These are phyloP conservation scores for Paraphoma sp. DNA, from an alignment of 2,329 filamentous ascomycete species.

Conservation along the genomic window DNA sequence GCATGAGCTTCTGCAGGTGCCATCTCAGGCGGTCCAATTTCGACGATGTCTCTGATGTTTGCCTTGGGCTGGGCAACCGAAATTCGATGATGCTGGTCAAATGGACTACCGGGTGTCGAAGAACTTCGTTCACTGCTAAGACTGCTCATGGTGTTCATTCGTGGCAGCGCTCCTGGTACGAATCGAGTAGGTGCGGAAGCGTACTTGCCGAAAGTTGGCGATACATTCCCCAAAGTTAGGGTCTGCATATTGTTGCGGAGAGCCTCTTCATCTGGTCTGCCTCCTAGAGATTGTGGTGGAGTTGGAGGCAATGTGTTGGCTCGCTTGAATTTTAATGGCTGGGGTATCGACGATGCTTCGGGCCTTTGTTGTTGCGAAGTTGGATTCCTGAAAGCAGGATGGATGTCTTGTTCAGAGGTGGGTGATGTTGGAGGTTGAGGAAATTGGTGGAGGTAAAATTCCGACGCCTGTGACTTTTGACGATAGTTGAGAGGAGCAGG, in stretches of 20 bases:
- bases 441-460: not conserved
- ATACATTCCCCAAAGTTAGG: conserved; percentile 8
- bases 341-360: conserved; percentile 3
- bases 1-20: conserved; percentile 15
- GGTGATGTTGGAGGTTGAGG: conserved; percentile 6
- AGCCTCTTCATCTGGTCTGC: conserved; percentile 13
- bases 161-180: conserved; percentile 10
- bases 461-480: conserved; percentile 1
- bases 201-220: conserved; percentile 3
- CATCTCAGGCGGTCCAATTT: conserved; percentile 16
- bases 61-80: conserved; percentile 13
- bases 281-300: conserved; percentile 19
- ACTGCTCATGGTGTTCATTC: conserved; percentile 16
- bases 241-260: conserved; percentile 19
- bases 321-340: conserved; percentile 15
- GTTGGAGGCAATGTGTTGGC: conserved; percentile 14
- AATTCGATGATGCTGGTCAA: conserved; percentile 11
- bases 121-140: conserved; percentile 14
- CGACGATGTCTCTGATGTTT: conserved; percentile 4
- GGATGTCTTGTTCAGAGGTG: not conserved
- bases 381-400: not conserved
- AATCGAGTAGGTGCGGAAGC: conserved; percentile 5
- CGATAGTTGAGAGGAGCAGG: conserved; percentile 4
- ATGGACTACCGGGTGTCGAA: conserved; percentile 8
- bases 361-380: not conserved